Evolutionary conservation across 2,329 filamentous ascomycete species (phyloP), one percentile per base, ranked within the genome.

Genomic region (Trichophyton simii): DNA sequence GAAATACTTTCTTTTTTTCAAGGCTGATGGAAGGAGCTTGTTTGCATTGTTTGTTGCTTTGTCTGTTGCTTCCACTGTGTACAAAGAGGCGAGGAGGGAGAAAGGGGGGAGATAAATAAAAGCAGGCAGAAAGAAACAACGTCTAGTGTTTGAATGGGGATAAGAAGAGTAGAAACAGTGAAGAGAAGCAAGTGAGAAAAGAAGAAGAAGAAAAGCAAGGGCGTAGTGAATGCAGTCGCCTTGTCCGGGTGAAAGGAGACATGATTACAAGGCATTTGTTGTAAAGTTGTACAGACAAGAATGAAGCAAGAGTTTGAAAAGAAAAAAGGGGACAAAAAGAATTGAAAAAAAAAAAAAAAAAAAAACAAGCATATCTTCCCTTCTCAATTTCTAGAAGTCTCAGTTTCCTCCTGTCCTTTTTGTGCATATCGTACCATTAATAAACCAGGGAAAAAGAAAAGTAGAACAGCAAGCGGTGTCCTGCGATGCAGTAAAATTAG

Each of bases 401-500:
- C 13, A 5, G 34, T 34, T 55, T n/a, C 28, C 15, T 15, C 34
- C 18, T 11, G 34, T n/a, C 52, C 52, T 15, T 55, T 34, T 55
- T 55, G 52, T 36, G 52, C 28, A 55, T 55, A 31, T 55, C 52
- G 34, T 55, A 55, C 52, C 52, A 36, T 55, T 36, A 52, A 34
- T 55, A 34, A 55, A 55, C 7, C 52, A 55, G 52, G 11, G 31
- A n/a, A 55, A n/a, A 55, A 55, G 3, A 18, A 36, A 55, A 55
- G 34, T 38, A 38, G 11, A 38, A 38, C 34, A 38, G 34, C 52
- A 55, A 15, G 31, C 2, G 18, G 28, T 55, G 52, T 52, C 46
- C 46, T 52, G 46, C n/a, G 20, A 11, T 48, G 46, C 13, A 15
- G 46, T 13, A 4, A 28, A 52, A 28, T 52, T 20, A 34, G 52